These are phyloP conservation scores for Ogataea trehalophila DNA, from an alignment of 805 yeast species.

Conservation along the genomic window DNA sequence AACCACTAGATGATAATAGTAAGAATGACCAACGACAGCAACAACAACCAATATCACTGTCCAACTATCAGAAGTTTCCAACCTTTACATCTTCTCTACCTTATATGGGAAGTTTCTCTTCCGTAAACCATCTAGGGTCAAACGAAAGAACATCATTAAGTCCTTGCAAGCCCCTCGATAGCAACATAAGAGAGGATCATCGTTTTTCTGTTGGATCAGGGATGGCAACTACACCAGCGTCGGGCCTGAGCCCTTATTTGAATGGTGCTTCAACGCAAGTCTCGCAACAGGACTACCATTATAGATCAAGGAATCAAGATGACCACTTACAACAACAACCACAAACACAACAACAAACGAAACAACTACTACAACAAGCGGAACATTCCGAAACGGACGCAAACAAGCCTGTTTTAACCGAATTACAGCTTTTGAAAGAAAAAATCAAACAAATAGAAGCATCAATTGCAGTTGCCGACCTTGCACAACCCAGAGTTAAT, in stretches of 20 bases:
- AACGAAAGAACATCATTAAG: constrained; percentile 23
- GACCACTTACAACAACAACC: background rate
- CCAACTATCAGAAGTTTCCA: constrained; percentile 8
- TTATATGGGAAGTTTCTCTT: constrained; percentile 10
- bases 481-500: constrained; percentile 6
- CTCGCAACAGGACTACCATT: no score
- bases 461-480: constrained; percentile 34
- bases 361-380: background rate
- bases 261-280: no score
- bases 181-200: constrained; percentile 2
- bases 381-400: background rate
- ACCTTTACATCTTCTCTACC: constrained; percentile 11
- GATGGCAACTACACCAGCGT: no score
- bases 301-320: background rate
- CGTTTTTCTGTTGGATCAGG: background rate
- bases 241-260: no score
- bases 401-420: constrained; percentile 21
- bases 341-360: background rate
- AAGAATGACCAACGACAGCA: no score
- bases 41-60: background rate
- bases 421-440: constrained; percentile 34
- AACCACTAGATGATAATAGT: no score
- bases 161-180: constrained; percentile 4
- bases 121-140: constrained; percentile 14
- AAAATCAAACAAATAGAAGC: constrained; percentile 44